A percentile compares a stretch with the other conserved stretches of the same genome.
Evolutionary conservation across 208 protist genomes (phyloP).

Genomic region (Baffinella frigidus): DNA sequence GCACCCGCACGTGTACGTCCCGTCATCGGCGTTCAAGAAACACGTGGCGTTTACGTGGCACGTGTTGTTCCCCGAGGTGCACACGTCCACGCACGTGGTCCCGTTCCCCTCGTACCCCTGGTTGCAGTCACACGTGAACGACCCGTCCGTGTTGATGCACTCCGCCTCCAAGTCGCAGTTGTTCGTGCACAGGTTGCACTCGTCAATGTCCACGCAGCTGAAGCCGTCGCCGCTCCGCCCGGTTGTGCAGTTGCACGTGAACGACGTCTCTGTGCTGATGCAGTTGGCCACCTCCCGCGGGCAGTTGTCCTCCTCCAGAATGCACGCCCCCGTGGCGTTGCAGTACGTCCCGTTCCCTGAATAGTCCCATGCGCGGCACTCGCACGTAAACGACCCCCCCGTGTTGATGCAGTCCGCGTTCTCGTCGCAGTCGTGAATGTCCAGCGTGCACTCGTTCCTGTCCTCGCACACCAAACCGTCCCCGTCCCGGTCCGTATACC

Average conservation of each 20-base stretch:
- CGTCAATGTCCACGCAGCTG: background rate
- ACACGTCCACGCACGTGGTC: background rate
- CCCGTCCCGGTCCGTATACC: too few species aligned
- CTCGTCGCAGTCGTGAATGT: background rate
- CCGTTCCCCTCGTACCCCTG: background rate
- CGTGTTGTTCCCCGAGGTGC: conserved; percentile 8
- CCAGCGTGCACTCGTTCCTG: background rate
- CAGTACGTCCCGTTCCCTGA: background rate
- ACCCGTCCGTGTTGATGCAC: background rate
- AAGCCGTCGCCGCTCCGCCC: too few species aligned
- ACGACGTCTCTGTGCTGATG: too few species aligned
- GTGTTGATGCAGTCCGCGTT: background rate
- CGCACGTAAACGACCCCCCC: background rate
- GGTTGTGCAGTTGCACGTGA: too few species aligned
- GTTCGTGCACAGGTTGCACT: background rate
- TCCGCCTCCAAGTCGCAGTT: background rate
- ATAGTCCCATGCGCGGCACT: background rate
- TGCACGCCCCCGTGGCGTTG: background rate
- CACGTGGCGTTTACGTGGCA: conserved; percentile 37
- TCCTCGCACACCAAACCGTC: background rate
- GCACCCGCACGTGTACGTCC: conserved; percentile 61
- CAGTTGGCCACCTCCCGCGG: too few species aligned
- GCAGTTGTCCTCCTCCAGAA: background rate
- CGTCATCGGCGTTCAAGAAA: conserved; percentile 6
- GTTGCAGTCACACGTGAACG: background rate